phyloP scores from a whole-genome alignment of 23 red algal genomes.

The Pyropia haitanensis region DNA sequence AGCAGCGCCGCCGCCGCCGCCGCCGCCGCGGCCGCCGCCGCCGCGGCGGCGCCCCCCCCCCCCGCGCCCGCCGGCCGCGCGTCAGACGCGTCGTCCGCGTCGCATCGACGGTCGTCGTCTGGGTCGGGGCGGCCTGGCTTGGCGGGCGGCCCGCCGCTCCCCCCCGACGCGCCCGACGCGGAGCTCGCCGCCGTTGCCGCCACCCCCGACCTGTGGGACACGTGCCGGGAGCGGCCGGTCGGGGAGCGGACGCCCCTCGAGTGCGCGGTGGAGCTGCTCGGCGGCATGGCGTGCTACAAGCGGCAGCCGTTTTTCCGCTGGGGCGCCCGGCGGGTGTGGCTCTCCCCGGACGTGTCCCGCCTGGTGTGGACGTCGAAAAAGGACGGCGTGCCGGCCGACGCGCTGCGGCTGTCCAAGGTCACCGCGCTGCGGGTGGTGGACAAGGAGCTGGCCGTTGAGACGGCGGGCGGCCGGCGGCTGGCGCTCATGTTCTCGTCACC shows the following conservation, averaged over 20 bases:
- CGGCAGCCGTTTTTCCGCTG: conserved; percentile 40
- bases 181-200: no score
- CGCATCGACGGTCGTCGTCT: no score
- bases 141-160: no score
- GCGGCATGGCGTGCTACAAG: conserved; percentile 40
- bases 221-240: background rate
- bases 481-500: conserved; percentile 44
- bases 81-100: no score
- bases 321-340: conserved; percentile 50
- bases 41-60: no score
- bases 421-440: conserved; percentile 27
- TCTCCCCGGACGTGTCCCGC: conserved; percentile 16
- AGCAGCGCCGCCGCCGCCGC: no score
- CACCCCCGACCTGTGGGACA: no score
- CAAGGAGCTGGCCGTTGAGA: conserved; percentile 26
- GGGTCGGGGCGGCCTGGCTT: no score
- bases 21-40: no score
- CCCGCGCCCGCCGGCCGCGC: no score
- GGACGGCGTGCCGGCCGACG: conserved; percentile 21
- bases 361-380: conserved; percentile 62
- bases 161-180: no score
- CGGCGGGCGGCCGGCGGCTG: conserved; percentile 38
- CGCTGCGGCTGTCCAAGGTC: conserved; percentile 35
- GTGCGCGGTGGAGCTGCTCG: conserved; percentile 49
- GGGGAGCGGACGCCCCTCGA: conserved; percentile 29